Evolutionary conservation across 345 rosid species (phyloP).

Genomic region (Trapa bicornis): DNA sequence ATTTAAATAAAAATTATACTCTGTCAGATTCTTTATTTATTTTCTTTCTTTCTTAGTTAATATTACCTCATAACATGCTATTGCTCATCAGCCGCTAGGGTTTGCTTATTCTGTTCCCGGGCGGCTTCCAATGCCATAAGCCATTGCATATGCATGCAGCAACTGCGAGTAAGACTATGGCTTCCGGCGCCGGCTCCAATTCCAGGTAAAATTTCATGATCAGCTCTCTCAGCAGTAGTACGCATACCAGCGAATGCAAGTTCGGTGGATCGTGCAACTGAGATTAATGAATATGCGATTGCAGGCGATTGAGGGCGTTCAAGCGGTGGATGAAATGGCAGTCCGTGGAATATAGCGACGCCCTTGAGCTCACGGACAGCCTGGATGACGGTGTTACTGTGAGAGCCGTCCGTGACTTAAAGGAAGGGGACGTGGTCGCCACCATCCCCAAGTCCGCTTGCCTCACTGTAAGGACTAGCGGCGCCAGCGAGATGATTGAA

Average conservation of each 20-base stretch:
- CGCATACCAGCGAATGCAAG: too few relatives aligned
- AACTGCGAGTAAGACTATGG: neutral
- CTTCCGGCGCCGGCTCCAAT: slow-evolving; percentile 3
- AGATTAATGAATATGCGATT: neutral
- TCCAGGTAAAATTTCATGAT: neutral
- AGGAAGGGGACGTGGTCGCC: slow-evolving; percentile 66
- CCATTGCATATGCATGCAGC: neutral
- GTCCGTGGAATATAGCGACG: slow-evolving; percentile 48
- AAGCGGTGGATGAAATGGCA: slow-evolving; percentile 76
- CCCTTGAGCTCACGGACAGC: slow-evolving; percentile 35
- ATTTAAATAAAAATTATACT: too few relatives aligned
- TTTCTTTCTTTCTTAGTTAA: too few relatives aligned
- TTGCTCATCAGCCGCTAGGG: too few relatives aligned
- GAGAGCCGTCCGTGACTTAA: slow-evolving; percentile 39
- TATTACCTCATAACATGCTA: too few relatives aligned
- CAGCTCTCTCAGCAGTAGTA: neutral
- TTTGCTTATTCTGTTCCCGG: too few relatives aligned
- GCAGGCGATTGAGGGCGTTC: slow-evolving; percentile 75
- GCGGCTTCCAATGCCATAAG: too few relatives aligned
- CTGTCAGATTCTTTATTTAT: too few relatives aligned
- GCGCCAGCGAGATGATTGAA: slow-evolving; percentile 42
- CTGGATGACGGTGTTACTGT: slow-evolving; percentile 41
- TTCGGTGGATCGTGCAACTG: neutral
- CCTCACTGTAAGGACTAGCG: slow-evolving; percentile 56
- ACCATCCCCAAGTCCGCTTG: slow-evolving; percentile 65